Base-by-base conservation (phyloP, 1,284 basidiomycete species). In the Cryptococcus jaspeensis region DNA sequence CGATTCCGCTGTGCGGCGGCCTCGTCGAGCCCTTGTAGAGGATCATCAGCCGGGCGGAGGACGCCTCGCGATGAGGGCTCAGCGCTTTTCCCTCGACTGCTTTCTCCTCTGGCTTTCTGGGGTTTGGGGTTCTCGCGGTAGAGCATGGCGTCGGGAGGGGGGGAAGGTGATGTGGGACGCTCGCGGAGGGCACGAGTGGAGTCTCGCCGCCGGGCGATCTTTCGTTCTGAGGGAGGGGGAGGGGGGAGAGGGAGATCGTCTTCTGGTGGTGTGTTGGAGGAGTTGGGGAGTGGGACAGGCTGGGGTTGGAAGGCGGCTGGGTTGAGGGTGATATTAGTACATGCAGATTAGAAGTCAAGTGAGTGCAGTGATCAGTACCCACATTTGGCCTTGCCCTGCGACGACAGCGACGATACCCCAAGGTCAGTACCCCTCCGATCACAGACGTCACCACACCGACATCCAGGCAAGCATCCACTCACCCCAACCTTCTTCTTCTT, bases 181-280 rank as follows among this genome's bases (percentile, higher is more conserved):
- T 70, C 69, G 25, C 67, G 56, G 39, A 67, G 61, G 6, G 60
- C 65, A 18, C 65, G 59, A 2, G 67, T 67, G 3, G 72, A 70
- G 13, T 71, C 67, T 56, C 69, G 59, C 23, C 66, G 55, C 38
- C 75, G 64, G 20, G 75, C 74, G 35, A 69, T 69, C 47, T 69
- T 69, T 35, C 60, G 56, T 46, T 67, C 69, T 2, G 74, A 73
- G 2, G 70, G 71, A 12, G 75, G 75, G 18, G 76, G 75, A 22
- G 70, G 71, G 8, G 71, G 51, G 37, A 62, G 25, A n/a, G 59
- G 55, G 1, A 61, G 53, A 9, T 64, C 60, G 15, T 59, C 61
- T 22, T 68, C 65, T 2, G 69, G 66, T 3, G 67, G 64, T 2
- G 69, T 69, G 42, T 65, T 59, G 2, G 66, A 63, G 18, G 72